Evolutionary conservation across 148 eudicot genomes (phyloP), one percentile per base, ranked within the genome.

Genomic region (Chenopodium formosanum): DNA sequence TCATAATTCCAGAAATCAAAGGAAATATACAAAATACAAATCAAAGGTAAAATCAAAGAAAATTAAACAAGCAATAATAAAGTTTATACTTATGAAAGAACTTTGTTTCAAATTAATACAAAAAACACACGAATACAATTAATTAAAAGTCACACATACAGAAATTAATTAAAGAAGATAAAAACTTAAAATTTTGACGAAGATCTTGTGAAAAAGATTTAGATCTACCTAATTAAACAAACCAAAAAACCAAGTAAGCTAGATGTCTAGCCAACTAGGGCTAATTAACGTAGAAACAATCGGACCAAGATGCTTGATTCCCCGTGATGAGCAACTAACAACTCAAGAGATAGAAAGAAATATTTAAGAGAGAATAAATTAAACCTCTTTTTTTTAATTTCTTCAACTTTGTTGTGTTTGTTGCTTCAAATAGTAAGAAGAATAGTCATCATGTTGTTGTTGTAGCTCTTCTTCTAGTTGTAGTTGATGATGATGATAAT

Each of bases 291-390:
- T 40, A 40, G 70, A 79, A 75, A 74, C 78, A 77, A 84, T 84
- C 86, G 86, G 86, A 84, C 86, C 86, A 77, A 70, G 86, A 84
- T 81, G 86, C 86, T 84, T 80, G 81, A 84, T 84, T 84, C 86
- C 86, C 86, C 84, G 56, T 62, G 75, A 47, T 68, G 63, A 29
- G 70, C 44, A 40, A 40, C 44, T 40, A 83, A 40, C 83, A 75
- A 80, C 80, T 79, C 74, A 52, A 69, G 44, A 63, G 77, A 80
- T 8, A 32, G 48, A 46, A 62, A 32, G 32, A 31, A 81, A 66
- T 40, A 40, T 40, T 40, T 40, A 5, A 20, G n/a, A 62, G 66
- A 62, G 11, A 62, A 20, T 9, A 62, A 3, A 60, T 60, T 2
- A 62, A 62, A 23, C 66, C 66, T 62, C n/a, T 62, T 4, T 27